phyloP scores from a whole-genome alignment of 192 early-diverging fungal species.

The Coemansia biformis region DNA sequence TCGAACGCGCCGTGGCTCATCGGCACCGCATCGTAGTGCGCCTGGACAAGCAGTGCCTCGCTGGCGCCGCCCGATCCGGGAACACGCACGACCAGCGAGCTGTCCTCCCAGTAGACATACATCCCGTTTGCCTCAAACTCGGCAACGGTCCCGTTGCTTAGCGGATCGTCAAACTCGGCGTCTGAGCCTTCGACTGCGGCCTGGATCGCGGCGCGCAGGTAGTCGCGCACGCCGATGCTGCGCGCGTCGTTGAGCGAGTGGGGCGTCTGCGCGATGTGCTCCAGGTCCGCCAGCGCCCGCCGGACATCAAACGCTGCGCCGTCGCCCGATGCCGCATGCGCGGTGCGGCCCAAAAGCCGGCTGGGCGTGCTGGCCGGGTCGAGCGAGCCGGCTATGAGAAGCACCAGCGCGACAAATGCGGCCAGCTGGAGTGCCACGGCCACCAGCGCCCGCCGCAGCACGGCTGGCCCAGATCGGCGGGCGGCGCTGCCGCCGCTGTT shows the following conservation, averaged over 20 bases:
- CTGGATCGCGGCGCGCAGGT: slow-evolving; percentile 26
- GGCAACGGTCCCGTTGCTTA: slow-evolving; percentile 21
- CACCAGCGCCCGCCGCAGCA: slow-evolving; percentile 2
- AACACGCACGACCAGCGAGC: slow-evolving; percentile 59
- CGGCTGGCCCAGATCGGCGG: too few species aligned
- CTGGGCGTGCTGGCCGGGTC: slow-evolving; percentile 13
- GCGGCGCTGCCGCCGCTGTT: background rate
- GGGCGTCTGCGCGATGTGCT: slow-evolving; percentile 28
- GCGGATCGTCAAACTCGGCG: slow-evolving; percentile 28
- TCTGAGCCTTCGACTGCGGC: slow-evolving; percentile 15
- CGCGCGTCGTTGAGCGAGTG: slow-evolving; percentile 50
- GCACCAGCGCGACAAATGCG: slow-evolving; percentile 12
- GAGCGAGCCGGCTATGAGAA: slow-evolving; percentile 24
- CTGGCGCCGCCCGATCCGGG: slow-evolving; percentile 48
- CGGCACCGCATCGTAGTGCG: slow-evolving; percentile 66
- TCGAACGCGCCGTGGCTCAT: slow-evolving; percentile 68
- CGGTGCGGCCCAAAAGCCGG: slow-evolving; percentile 12
- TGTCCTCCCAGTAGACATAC: slow-evolving; percentile 48
- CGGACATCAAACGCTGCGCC: slow-evolving; percentile 26
- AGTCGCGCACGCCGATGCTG: slow-evolving; percentile 44
- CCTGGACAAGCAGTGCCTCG: slow-evolving; percentile 60
- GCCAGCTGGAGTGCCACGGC: slow-evolving; percentile 13
- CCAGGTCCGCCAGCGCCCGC: slow-evolving; percentile 36
- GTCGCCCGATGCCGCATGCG: background rate
- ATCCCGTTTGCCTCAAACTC: slow-evolving; percentile 22